Percentiles rank a stretch among this genome's conserved stretches.
Evolutionary conservation across 2,329 filamentous ascomycete genomes (phyloP).

Genomic region (Diaporthe australafricana): DNA sequence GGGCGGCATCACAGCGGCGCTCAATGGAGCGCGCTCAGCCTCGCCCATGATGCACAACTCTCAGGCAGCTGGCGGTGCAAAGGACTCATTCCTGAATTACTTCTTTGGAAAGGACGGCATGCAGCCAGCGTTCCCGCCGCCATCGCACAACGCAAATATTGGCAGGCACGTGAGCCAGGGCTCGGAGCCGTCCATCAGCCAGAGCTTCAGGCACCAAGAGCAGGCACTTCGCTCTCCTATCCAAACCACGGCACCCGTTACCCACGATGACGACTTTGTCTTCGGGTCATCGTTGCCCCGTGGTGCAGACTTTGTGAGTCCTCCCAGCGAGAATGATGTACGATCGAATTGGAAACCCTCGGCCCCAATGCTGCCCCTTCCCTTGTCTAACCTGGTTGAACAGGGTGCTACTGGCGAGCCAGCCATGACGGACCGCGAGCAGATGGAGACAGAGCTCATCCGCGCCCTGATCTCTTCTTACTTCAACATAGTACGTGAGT

Average conservation of each 20-base stretch:
- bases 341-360: conserved; percentile 1
- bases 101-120: conserved; percentile 97
- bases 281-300: conserved; percentile 49
- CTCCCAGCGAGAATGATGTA: conserved; percentile 29
- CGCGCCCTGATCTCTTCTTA: conserved; percentile 96
- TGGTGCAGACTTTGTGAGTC: conserved; percentile 70
- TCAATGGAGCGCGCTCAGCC: conserved; percentile 73
- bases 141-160: conserved; percentile 53
- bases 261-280: conserved; percentile 55
- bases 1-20: conserved; percentile 69
- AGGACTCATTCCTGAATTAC: conserved; percentile 96
- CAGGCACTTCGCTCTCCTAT: conserved; percentile 65
- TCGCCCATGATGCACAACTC: conserved; percentile 73
- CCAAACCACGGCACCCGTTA: conserved; percentile 50
- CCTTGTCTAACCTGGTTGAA: conserved; percentile 40
- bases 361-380: neutral
- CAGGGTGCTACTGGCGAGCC: conserved; percentile 77
- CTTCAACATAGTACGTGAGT: conserved; percentile 98
- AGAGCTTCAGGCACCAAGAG: conserved; percentile 81
- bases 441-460: conserved; percentile 97
- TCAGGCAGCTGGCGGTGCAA: conserved; percentile 71
- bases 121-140: conserved; percentile 53
- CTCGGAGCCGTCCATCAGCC: conserved; percentile 83
- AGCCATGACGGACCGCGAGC: conserved; percentile 92
- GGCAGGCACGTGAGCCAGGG: conserved; percentile 80